phyloP scores from a whole-genome alignment of 1,139 yeast genomes.

The Sugiyamaella pinicola region DNA sequence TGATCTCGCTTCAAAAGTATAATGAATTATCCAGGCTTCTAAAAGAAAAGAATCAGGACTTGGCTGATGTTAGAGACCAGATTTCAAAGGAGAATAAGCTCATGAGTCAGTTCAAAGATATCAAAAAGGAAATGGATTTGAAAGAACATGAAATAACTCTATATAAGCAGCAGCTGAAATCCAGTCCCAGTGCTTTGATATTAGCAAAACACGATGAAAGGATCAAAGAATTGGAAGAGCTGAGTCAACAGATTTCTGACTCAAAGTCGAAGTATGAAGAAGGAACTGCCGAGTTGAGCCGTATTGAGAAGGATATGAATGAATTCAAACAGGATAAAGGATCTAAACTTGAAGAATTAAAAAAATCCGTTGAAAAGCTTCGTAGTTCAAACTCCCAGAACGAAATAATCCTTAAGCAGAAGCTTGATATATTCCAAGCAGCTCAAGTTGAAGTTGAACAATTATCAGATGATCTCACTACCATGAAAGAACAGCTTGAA shows the following conservation, averaged over 20 bases:
- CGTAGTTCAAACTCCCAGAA: constrained; percentile 38
- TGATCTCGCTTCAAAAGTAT: constrained; percentile 68
- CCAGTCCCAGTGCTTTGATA: constrained; percentile 59
- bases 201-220: constrained; percentile 55
- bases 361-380: constrained; percentile 38
- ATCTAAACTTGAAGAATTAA: constrained; percentile 70
- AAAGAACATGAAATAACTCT: constrained; percentile 69
- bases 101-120: constrained; percentile 54
- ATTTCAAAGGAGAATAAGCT: constrained; percentile 52
- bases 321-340: constrained; percentile 84
- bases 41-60: constrained; percentile 45
- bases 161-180: constrained; percentile 60
- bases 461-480: constrained; percentile 56
- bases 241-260: constrained; percentile 47
- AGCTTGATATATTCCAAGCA: constrained; percentile 61
- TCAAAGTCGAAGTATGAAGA: constrained; percentile 41
- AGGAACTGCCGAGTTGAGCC: constrained; percentile 49
- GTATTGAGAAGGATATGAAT: constrained; percentile 72
- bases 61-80: constrained; percentile 48
- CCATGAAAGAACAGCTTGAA: constrained; percentile 47
- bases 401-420: constrained; percentile 49
- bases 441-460: constrained; percentile 76
- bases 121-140: constrained; percentile 67
- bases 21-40: constrained; percentile 54
- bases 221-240: constrained; percentile 51